These are phyloP conservation scores for Ogataea henricii DNA, from an alignment of 805 yeast species.

Conservation along the genomic window DNA sequence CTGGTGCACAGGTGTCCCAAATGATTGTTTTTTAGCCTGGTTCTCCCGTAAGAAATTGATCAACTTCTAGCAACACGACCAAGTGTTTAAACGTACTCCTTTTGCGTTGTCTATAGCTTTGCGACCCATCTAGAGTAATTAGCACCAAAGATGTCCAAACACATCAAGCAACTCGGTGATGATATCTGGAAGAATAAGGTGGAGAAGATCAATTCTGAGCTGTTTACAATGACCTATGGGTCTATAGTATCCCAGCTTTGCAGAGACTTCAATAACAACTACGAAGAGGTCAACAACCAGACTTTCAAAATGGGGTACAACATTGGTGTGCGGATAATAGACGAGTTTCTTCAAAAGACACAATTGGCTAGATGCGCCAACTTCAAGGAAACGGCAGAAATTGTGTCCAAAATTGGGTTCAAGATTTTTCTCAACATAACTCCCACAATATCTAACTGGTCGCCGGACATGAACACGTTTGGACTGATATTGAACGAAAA, in stretches of 20 bases:
- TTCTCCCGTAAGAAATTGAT: neutral
- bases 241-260: conserved; percentile 90
- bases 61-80: neutral
- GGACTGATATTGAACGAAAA: conserved; percentile 76
- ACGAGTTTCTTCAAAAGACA: conserved; percentile 87
- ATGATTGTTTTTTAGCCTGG: neutral
- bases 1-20: neutral
- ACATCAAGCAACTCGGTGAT: conserved; percentile 62
- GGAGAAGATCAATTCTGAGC: conserved; percentile 89
- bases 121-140: no score
- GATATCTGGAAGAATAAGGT: conserved; percentile 89
- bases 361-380: conserved; percentile 80
- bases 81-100: neutral
- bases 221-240: conserved; percentile 94
- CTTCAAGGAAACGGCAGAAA: conserved; percentile 85
- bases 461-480: conserved; percentile 72
- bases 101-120: no score
- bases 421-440: conserved; percentile 82
- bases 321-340: conserved; percentile 87
- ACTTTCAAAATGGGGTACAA: conserved; percentile 93
- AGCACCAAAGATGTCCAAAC: conserved; percentile 37
- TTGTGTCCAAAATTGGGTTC: conserved; percentile 84
- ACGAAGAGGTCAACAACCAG: conserved; percentile 76
- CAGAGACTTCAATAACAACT: conserved; percentile 76
- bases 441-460: conserved; percentile 71